Conservation (phyloP, 2,329 filamentous ascomycete genomes). For the Fusarium incarnatum region DNA sequence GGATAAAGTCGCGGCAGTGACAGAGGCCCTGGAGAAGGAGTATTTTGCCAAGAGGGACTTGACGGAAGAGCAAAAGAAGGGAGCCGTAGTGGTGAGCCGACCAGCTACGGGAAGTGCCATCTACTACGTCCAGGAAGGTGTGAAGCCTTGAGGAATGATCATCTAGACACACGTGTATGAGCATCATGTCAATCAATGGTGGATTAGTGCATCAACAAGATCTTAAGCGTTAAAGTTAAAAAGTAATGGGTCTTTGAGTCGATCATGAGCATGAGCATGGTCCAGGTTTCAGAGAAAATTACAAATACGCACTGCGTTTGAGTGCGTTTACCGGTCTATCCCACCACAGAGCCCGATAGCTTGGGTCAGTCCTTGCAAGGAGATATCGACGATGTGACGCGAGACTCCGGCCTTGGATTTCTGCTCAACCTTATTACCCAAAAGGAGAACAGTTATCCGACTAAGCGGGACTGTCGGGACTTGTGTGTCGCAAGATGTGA, state of each 20-base stretch:
- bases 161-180: conserved; percentile 4
- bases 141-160: conserved; percentile 26
- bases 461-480: neutral
- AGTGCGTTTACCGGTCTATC: conserved; percentile 24
- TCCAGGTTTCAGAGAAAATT: conserved; percentile 11
- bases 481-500: neutral
- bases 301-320: neutral
- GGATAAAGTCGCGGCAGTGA: conserved; percentile 82
- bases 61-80: conserved; percentile 77
- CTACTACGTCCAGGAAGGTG: conserved; percentile 54
- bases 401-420: neutral
- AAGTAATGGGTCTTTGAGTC: conserved; percentile 2
- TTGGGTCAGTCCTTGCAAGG: conserved; percentile 12
- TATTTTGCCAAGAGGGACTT: conserved; percentile 80
- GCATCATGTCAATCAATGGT: conserved; percentile 4
- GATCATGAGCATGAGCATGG: conserved; percentile 19
- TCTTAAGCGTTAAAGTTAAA: conserved; percentile 12
- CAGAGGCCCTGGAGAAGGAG: conserved; percentile 78
- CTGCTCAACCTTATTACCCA: neutral
- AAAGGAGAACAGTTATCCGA: neutral
- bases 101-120: conserved; percentile 80
- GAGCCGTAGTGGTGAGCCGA: conserved; percentile 88
- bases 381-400: conserved; percentile 17
- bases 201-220: conserved; percentile 12
- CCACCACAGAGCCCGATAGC: conserved; percentile 20